These are phyloP conservation scores for Diaporthe velutina DNA, from an alignment of 2,329 filamentous ascomycete species.

Conservation along the genomic window DNA sequence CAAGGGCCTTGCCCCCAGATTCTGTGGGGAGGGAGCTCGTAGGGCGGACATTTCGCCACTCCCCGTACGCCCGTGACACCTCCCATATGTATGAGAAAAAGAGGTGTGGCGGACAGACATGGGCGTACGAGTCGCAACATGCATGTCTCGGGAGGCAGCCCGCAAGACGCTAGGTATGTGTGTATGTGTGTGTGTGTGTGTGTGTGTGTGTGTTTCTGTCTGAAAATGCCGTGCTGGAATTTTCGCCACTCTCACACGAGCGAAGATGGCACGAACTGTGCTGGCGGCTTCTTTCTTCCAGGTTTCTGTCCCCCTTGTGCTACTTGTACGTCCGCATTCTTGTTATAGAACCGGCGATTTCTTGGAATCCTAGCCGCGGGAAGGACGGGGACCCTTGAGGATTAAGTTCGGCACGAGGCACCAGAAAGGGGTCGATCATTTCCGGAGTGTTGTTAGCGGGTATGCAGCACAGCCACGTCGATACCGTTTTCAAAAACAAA, in stretches of 20 bases:
- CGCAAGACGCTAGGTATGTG: neutral
- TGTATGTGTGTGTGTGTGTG: neutral
- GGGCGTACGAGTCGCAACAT: conserved; percentile 2
- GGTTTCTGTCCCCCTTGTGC: neutral
- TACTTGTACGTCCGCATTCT: neutral
- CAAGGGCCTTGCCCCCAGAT: too few relatives aligned
- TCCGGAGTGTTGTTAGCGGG: conserved; percentile 10
- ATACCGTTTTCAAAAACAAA: neutral
- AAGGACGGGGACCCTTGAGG: conserved; percentile 7
- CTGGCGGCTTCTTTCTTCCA: neutral
- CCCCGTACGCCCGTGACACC: neutral
- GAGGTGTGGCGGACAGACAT: neutral
- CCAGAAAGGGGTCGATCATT: conserved; percentile 32
- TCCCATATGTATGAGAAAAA: neutral
- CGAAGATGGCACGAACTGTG: neutral
- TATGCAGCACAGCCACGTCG: conserved; percentile 23
- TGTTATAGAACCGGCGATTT: conserved; percentile 4
- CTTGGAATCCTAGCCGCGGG: conserved; percentile 1
- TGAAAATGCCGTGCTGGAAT: neutral
- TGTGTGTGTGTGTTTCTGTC: neutral
- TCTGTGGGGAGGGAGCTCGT: neutral
- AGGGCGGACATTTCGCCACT: neutral
- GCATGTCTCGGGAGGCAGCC: conserved; percentile 27
- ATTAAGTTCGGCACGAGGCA: neutral
- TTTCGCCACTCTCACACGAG: conserved; percentile 15